phyloP scores from a whole-genome alignment of 441 rosid species.

The Flueggea neowawraea region DNA sequence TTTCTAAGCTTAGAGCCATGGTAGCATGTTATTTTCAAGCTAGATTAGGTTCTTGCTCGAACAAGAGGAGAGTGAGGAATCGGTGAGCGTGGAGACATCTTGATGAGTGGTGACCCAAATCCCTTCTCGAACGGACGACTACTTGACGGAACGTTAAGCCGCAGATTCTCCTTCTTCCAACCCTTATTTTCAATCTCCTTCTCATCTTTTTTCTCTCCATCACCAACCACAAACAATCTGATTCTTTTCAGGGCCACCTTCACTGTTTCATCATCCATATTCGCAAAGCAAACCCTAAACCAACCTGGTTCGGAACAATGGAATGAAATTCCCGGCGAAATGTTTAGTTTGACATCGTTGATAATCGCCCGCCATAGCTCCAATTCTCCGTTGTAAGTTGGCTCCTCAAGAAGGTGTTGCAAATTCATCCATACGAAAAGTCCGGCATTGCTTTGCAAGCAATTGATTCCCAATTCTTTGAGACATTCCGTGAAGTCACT shows the following conservation, averaged over 20 bases:
- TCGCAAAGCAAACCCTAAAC: slow-evolving; percentile 93
- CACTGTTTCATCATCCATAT: slow-evolving; percentile 72
- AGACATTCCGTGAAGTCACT: slow-evolving; percentile 40
- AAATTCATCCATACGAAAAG: slow-evolving; percentile 90
- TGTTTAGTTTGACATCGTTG: slow-evolving; percentile 79
- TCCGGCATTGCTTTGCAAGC: slow-evolving; percentile 66
- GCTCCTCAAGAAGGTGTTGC: slow-evolving; percentile 46
- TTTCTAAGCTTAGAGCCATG: no score
- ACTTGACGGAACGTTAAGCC: slow-evolving; percentile 45
- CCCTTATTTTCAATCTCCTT: slow-evolving; percentile 22
- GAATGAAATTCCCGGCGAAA: slow-evolving; percentile 86
- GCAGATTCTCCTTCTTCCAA: slow-evolving; percentile 47
- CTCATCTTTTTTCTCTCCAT: slow-evolving; percentile 19
- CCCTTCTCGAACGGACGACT: slow-evolving; percentile 25
- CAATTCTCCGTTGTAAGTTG: slow-evolving; percentile 53
- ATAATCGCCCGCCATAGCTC: slow-evolving; percentile 62
- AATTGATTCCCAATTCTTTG: slow-evolving; percentile 46
- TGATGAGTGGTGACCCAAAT: slow-evolving; percentile 5
- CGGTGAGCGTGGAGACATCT: slow-evolving; percentile 69
- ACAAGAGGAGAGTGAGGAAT: slow-evolving; percentile 68
- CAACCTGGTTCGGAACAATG: slow-evolving; percentile 87
- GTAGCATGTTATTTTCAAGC: neutral
- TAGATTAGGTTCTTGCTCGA: slow-evolving; percentile 39
- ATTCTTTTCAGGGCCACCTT: slow-evolving; percentile 68
- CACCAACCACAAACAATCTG: slow-evolving; percentile 37